Base-by-base conservation (phyloP, 805 yeast genomes). In the Kodamaea hsintzibuensis region DNA sequence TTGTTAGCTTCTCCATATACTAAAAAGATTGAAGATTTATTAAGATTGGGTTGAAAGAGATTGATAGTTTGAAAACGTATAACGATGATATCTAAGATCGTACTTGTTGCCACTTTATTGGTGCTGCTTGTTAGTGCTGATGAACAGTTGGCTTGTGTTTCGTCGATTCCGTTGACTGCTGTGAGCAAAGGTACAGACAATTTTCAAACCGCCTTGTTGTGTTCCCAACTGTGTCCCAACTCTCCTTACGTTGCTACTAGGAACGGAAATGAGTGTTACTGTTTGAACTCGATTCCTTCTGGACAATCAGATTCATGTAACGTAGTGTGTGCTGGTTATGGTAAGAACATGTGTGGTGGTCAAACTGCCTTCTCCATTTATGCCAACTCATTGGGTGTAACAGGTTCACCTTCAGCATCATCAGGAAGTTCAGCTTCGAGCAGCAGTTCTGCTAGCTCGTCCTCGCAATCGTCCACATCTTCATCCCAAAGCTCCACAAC, bases 341-440 rank as follows among this genome's bases (percentile, higher is more conserved):
- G 70, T 12, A 3, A 25, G 1, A 66, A 58, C 17, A 65, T 49
- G 17, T 77, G 81, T 57, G 81, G 81, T 22, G 80, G 81, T 16
- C 8, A 55, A 2, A 47, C 51, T 37, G 68, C 69, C 2, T 77
- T 64, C 62, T 54, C 66, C 16, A 71, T 75, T 5, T 73, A 61
- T 49, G 25, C 50, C 25, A 44, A 44, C 37, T 30, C 35, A 30
- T 30, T 9, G 3, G 35, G 35, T 12, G 13, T 8, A 8, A 5
- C 35, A 5, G 35, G 13, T 38, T 18, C 44, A 6, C 14, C 44
- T 16, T 37, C 50, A 2, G 17, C 50, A n/a, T 47, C 49, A 7
- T 7, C 42, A 2, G 25, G 37, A 3, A 37, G 43, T 18, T 17
- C 50, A 2, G n/a, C 44, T 16, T n/a, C 47, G n/a, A n/a, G n/a